phyloP scores from a whole-genome alignment of 2,329 filamentous ascomycete genomes.

The Pseudonectria buxi region DNA sequence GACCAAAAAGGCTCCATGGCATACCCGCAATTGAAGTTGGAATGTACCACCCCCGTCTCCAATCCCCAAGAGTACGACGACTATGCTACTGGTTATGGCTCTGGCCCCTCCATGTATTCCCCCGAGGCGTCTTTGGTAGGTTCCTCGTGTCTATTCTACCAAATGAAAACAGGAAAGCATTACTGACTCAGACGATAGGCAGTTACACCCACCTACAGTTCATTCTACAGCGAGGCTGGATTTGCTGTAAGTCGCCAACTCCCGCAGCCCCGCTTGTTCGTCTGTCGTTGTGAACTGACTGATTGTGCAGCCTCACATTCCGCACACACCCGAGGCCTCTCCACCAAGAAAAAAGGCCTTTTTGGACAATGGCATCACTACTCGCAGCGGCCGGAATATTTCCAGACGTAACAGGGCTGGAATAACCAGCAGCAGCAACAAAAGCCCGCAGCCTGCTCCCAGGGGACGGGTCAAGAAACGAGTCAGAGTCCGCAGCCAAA shows the following conservation, averaged over 20 bases:
- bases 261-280: neutral
- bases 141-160: no score
- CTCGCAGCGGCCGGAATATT: slow-evolving; percentile 30
- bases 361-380: slow-evolving; percentile 22
- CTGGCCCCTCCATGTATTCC: no score
- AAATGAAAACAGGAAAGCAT: no score
- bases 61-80: no score
- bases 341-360: slow-evolving; percentile 32
- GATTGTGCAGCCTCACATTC: slow-evolving; percentile 9
- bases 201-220: no score
- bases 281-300: slow-evolving; percentile 1
- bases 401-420: slow-evolving; percentile 8
- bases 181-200: no score
- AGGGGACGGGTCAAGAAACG: slow-evolving; percentile 18
- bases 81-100: no score
- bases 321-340: slow-evolving; percentile 43
- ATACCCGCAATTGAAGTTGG: no score
- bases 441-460: neutral
- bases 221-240: neutral
- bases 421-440: slow-evolving; percentile 7
- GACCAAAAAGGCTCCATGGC: no score
- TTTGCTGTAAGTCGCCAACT: slow-evolving; percentile 12
- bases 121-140: no score
- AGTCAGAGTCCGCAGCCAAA: slow-evolving; percentile 24
- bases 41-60: no score